Evolutionary conservation across 1,284 basidiomycete species (phyloP).

Genomic region (Ganoderma multipileum): DNA sequence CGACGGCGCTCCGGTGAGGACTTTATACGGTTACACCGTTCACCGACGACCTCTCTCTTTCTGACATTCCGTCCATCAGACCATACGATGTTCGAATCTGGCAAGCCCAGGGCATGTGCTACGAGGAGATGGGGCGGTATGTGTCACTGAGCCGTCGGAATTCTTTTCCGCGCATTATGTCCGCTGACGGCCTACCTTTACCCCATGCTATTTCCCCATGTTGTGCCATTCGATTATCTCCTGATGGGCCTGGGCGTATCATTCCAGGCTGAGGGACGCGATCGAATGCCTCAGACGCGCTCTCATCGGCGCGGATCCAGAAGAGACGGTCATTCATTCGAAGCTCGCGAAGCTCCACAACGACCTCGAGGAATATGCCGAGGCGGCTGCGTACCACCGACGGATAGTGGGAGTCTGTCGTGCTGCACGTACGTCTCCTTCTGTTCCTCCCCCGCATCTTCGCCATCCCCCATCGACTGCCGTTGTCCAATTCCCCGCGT

Average conservation of each 20-base stretch:
- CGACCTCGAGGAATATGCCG: constrained; percentile 66
- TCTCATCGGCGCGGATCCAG: constrained; percentile 82
- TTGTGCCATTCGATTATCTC: not conserved
- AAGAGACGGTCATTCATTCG: constrained; percentile 78
- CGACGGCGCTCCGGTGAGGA: constrained; percentile 85
- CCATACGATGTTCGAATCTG: constrained; percentile 97
- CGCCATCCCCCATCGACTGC: not conserved
- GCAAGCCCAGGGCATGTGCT: constrained; percentile 94
- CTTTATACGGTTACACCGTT: constrained; percentile 4
- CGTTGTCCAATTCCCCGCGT: not conserved
- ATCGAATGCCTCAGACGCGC: constrained; percentile 91
- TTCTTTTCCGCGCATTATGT: constrained; percentile 26
- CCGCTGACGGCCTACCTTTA: constrained; percentile 26
- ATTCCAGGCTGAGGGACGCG: constrained; percentile 77
- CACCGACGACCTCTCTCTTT: constrained; percentile 1
- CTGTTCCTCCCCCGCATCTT: constrained; percentile 10
- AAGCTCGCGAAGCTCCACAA: constrained; percentile 83
- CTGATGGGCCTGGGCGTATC: not conserved
- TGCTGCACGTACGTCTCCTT: constrained; percentile 48
- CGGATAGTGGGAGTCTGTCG: constrained; percentile 80
- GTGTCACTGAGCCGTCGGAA: constrained; percentile 12
- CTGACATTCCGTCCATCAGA: constrained; percentile 48
- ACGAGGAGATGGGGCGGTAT: constrained; percentile 88
- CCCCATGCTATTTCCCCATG: constrained; percentile 10
- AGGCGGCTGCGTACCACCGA: constrained; percentile 76